Evolutionary conservation across 1,284 basidiomycete species (phyloP), one percentile per base, ranked within the genome.

Genomic region (Cystobasidiaceae sp.): DNA sequence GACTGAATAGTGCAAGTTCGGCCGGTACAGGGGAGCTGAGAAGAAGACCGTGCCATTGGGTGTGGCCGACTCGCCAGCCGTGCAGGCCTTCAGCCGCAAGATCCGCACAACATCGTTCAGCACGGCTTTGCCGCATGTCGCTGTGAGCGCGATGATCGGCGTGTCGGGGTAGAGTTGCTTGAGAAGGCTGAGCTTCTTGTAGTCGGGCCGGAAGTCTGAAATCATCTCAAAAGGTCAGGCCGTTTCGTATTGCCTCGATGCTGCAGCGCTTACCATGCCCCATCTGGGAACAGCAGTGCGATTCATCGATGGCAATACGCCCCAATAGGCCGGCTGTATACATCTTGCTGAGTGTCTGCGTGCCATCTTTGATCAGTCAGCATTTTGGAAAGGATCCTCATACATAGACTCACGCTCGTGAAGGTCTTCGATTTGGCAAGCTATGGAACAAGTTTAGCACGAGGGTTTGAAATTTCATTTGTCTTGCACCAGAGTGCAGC

Each of bases 111-210:
- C 80, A 74, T 96, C 90, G 33, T 86, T 79, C 28, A 94, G 81
- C 3, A 94, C 90, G 52, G 77, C 78, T 39, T 79, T 86, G 1
- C 90, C 89, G 70, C 92, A 90, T 0, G 92, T 93, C 0, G 91
- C 90, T 0, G 89, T 92, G 37, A 94, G 78, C 0, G 86, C 89
- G 71, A 91, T 84, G 64, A 93, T 90, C 0, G 91, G 90, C 0
- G 92, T 85, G 2, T 77, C 74, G 2, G 90, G 89, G 70, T 87
- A 92, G 17, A 87, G 79, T 66, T 84, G 82, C 23, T 89, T 85
- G 7, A 93, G 79, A 1, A 81, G 79, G 17, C 84, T 82, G 0
- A 94, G 80, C 71, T 88, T 84, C 73, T 86, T 84, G 77, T 96
- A 97, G 77, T 93, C 89, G 0, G 87, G 87, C 63, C 89, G 87